Base-by-base conservation (phyloP, 441 rosid species). In the Geranium incanum region DNA sequence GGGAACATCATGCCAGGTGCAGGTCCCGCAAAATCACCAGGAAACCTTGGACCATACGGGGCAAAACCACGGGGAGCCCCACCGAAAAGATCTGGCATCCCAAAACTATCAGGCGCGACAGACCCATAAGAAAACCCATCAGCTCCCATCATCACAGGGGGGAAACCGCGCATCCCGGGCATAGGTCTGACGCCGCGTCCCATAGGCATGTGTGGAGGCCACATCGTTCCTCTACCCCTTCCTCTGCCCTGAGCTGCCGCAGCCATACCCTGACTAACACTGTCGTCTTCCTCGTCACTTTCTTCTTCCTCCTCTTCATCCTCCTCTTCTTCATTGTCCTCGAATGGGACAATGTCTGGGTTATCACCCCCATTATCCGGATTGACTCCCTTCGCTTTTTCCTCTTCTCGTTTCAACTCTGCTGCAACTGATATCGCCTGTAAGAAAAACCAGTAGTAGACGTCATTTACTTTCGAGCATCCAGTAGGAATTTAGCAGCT, bases 311-410 rank as follows among this genome's bases (percentile, higher is more conserved):
- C 96, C 71, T 41, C 48, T 41, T 90, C 96, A 70, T 93, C 98
- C 57, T 94, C 98, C 82, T 93, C 96, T 78, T 93, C 98, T 84
- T 93, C 98, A n/a, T 93, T 89, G 84, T 93, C 97, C 63, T 95
- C 97, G 70, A 95, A 95, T 19, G 97, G 98, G 68, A 95, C 95
- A n/a, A 95, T 95, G 79, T 95, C 98, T 39, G 99, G 99, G 78
- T 90, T 90, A 66, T 89, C 97, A 69, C 82, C 86, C 68, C 84
- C 89, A 65, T 77, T 82, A 36, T 90, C 98, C 50, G 91, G 87
- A 82, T 84, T 85, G 68, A 95, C 86, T 50, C 99, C 99, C 82
- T 92, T 95, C 18, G 97, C 99, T 70, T 86, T 95, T 76, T 95
- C 99, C 82, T 95, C 97, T 77, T 95, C 98, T 66, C 99, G 83